Evolutionary conservation across 441 rosid species (phyloP), one percentile per base, ranked within the genome.

Genomic region (Gossypium lobatum): DNA sequence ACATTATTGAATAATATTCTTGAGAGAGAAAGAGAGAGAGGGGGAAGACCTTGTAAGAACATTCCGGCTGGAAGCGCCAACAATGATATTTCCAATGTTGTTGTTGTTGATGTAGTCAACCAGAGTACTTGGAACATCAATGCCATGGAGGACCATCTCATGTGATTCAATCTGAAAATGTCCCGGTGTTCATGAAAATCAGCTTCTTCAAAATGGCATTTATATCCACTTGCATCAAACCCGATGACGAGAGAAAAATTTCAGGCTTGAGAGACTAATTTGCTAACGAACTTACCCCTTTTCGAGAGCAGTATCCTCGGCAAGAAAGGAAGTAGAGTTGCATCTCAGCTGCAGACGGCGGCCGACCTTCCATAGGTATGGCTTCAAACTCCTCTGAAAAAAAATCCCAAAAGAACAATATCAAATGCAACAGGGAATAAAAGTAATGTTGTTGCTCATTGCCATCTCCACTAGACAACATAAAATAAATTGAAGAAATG

Each of bases 291-390:
- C 89, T 86, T 20, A 87, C 95, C 78, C 93, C 96, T 83, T 86
- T 89, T 26, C 95, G 80, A 34, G 87, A 84, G 39, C 93, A 93
- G 69, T 80, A 86, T 74, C 88, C 98, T 17, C 87, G 77, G 72
- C 74, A 89, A 20, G 92, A 92, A 79, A 82, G 88, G 83, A 91
- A 89, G 21, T 86, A 73, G 0, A 81, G 76, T 60, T 81, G 74
- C 48, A 74, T 53, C 46, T 91, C 92, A 4, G 80, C 83, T 8
- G 76, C 67, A 21, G 79, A 78, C 37, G 86, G 88, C 28, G 75
- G 70, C 16, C 85, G 86, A 64, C 80, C 85, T 61, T 80, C 91
- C 70, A 73, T 82, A 7, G 85, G 50, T n/a, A 48, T 50, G 71
- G 13, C 34, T 7, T 59, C 76, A 18, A 50, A 39, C 60, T 78